Conservation (phyloP, 2,329 filamentous ascomycete genomes). For the Chaetoscypha palmicola region DNA sequence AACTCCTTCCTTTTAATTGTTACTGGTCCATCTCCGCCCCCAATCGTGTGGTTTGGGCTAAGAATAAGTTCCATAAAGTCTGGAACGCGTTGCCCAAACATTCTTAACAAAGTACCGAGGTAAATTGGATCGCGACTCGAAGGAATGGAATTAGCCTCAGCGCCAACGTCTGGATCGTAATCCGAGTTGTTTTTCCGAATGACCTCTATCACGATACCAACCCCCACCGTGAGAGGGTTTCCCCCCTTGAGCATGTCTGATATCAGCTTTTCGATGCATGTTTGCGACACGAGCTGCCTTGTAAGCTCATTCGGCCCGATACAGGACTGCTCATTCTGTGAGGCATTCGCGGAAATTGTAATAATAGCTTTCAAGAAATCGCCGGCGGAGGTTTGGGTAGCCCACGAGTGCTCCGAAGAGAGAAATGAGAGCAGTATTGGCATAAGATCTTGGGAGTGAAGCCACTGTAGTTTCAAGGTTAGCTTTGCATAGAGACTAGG, state of each 20-base stretch:
- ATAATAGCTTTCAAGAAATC: conserved; percentile 99
- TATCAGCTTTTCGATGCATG: conserved; percentile 79
- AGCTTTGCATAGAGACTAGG: not conserved
- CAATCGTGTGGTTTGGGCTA: conserved; percentile 55
- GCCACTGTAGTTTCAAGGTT: conserved; percentile 56
- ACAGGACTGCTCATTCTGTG: conserved; percentile 96
- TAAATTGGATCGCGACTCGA: conserved; percentile 92
- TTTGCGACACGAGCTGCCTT: conserved; percentile 81
- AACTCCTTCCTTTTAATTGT: conserved; percentile 67
- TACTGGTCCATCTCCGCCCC: conserved; percentile 46
- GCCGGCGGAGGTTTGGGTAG: conserved; percentile 91
- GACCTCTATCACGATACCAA: conserved; percentile 96
- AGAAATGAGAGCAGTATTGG: conserved; percentile 82
- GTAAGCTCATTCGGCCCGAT: conserved; percentile 97
- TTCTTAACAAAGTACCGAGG: conserved; percentile 77
- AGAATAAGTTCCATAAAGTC: conserved; percentile 90
- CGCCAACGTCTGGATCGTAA: conserved; percentile 87
- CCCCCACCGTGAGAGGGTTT: conserved; percentile 89
- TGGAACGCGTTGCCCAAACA: conserved; percentile 86
- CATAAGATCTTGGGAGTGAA: conserved; percentile 83
- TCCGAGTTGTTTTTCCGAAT: conserved; percentile 99
- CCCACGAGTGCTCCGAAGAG: conserved; percentile 74
- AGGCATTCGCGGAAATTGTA: conserved; percentile 96
- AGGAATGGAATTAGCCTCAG: conserved; percentile 70
- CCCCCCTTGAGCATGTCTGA: conserved; percentile 87